Evolutionary conservation across 1,284 basidiomycete genomes (phyloP), one percentile per base, ranked within the genome.

Genomic region (Psilocybe mexicana): DNA sequence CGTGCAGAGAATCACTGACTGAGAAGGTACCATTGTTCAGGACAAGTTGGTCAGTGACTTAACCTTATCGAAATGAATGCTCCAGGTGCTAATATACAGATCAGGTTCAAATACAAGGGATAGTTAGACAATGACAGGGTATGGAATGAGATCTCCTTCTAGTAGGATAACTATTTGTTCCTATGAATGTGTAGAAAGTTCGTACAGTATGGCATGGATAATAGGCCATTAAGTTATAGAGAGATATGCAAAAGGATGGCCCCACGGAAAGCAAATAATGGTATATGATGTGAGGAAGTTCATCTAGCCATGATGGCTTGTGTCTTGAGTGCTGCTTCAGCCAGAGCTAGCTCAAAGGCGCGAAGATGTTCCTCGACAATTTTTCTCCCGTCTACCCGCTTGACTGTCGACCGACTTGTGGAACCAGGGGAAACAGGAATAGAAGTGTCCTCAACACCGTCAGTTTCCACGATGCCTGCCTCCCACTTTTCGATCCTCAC

Each of bases 401-500:
- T 77, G 43, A 66, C 65, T 30, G 69, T 63, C 40, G 68, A 63
- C 43, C 59, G 59, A 49, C 58, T 61, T 12, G 69, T 59, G 36
- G 69, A 65, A 47, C 58, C 61, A 14, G 69, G 59, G 38, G 69
- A 66, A 30, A 67, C 58, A n/a, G 73, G 70, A n/a, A 67, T 65
- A 43, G 38, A 35, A 42, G 5, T 65, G 58, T n/a, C 67, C 33
- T 74, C 73, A 45, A 57, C 61, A 33, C 71, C 62, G 46, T 72
- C 70, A 25, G 72, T 71, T 54, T 86, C 85, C 53, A 71, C 60
- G 26, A 82, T 66, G 1, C 85, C 86, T 5, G 82, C 79, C 66
- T 93, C 91, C 89, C 91, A 92, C 67, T 78, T 79, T 70, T 90
- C 89, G 58, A 93, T 90, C 69, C 77, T 82, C 57, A 80, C 65